These are phyloP conservation scores for Leucosporidium yakuticum DNA, from an alignment of 768 basidiomycete species.

Conservation along the genomic window DNA sequence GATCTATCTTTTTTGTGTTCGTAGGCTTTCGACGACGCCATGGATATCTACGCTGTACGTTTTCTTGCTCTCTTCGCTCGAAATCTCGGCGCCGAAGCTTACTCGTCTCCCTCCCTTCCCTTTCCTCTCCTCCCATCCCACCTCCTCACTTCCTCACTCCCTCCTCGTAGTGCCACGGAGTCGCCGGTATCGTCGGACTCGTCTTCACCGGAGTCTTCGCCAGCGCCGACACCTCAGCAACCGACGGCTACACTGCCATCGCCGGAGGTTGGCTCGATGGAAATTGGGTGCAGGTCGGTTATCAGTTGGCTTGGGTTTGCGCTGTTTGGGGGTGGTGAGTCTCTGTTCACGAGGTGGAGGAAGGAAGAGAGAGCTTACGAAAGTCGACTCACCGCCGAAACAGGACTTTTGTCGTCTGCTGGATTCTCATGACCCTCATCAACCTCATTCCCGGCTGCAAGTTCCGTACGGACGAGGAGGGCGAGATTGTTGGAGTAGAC, in stretches of 20 bases:
- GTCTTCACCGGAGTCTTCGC: constrained; percentile 79
- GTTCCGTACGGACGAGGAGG: constrained; percentile 54
- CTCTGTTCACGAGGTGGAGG: neutral
- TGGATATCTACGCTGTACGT: constrained; percentile 61
- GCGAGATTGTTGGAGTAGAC: constrained; percentile 69
- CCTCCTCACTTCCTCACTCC: constrained; percentile 11
- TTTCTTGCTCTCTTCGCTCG: neutral
- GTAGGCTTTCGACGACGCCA: constrained; percentile 28
- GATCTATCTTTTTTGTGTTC: constrained; percentile 37
- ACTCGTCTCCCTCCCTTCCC: no score
- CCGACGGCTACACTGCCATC: constrained; percentile 62
- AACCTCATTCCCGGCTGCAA: constrained; percentile 52
- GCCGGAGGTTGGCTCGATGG: constrained; percentile 75
- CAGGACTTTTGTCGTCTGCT: constrained; percentile 44
- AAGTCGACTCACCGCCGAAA: constrained; percentile 53
- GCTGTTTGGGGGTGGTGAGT: constrained; percentile 41
- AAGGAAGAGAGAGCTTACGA: constrained; percentile 41
- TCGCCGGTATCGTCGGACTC: constrained; percentile 45
- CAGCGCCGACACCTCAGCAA: constrained; percentile 66
- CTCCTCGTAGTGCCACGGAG: constrained; percentile 37
- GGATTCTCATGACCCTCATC: constrained; percentile 48
- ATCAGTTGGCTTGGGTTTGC: constrained; percentile 59
- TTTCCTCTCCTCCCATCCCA: neutral
- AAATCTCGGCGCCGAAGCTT: neutral
- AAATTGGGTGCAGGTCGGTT: constrained; percentile 65